Evolutionary conservation across 1,284 basidiomycete genomes (phyloP).

Genomic region (Athelia psychrophila): DNA sequence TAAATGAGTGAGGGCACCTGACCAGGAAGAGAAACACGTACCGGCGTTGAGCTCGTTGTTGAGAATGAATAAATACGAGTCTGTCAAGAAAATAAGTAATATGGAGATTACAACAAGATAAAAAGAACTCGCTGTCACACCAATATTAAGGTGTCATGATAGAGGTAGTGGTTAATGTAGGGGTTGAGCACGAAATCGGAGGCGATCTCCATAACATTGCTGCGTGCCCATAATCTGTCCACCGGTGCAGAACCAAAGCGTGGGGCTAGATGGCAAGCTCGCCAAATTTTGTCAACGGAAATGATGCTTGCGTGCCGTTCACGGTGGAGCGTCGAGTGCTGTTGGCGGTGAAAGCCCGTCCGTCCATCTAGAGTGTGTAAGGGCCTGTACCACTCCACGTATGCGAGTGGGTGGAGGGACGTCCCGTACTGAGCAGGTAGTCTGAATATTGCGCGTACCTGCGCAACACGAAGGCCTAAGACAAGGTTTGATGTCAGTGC

Average conservation of each 20-base stretch:
- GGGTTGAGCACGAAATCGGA: background rate
- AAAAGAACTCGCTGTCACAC: too few relatives aligned
- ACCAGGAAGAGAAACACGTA: too few relatives aligned
- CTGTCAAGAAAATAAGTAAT: too few relatives aligned
- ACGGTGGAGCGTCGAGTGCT: background rate
- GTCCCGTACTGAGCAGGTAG: slow-evolving; percentile 5
- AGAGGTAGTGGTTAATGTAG: background rate
- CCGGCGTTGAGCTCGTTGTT: too few relatives aligned
- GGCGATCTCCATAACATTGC: background rate
- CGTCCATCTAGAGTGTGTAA: background rate
- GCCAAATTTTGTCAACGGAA: background rate
- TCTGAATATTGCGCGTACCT: slow-evolving; percentile 9
- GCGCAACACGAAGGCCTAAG: slow-evolving; percentile 6
- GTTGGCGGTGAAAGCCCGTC: background rate
- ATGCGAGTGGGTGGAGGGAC: slow-evolving; percentile 6
- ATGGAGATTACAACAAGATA: too few relatives aligned
- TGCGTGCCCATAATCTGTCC: background rate
- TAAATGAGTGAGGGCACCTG: too few relatives aligned
- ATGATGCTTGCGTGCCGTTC: background rate
- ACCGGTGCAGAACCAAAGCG: background rate
- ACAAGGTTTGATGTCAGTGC: background rate
- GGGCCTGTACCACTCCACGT: slow-evolving; percentile 10
- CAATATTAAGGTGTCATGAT: too few relatives aligned
- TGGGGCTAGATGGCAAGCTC: background rate
- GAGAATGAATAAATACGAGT: too few relatives aligned